A percentile compares a stretch with the other conserved stretches of the same genome.
Evolutionary conservation across 176 grass and related monocot genomes (phyloP).

Genomic region (Carex pumila): DNA sequence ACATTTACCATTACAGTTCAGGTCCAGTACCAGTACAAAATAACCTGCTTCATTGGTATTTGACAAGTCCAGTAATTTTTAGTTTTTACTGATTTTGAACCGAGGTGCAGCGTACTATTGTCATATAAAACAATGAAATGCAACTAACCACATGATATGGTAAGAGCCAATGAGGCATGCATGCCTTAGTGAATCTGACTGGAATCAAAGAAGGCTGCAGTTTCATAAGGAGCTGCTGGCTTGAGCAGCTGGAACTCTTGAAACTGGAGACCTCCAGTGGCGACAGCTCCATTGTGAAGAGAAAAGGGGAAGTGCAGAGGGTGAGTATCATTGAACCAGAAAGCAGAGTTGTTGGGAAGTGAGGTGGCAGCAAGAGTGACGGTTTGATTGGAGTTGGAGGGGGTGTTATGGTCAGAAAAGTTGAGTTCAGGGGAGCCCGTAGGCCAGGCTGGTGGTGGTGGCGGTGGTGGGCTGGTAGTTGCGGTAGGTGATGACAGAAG

Average conservation of each 20-base stretch:
- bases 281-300: neutral
- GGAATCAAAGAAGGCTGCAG: conserved; percentile 29
- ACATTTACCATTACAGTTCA: neutral
- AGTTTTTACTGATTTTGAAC: neutral
- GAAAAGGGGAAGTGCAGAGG: conserved; percentile 5
- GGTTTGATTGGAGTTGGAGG: neutral
- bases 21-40: neutral
- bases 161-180: neutral
- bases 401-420: conserved; percentile 1
- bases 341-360: neutral
- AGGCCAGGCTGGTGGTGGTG: neutral
- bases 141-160: conserved; percentile 9
- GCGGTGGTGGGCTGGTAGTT: neutral
- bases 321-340: conserved; percentile 18
- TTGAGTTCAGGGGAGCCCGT: conserved; percentile 11
- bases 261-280: conserved; percentile 23
- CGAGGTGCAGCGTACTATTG: neutral
- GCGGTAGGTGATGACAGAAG: conserved; percentile 76
- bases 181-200: conserved; percentile 14
- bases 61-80: neutral
- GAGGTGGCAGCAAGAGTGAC: conserved; percentile 12
- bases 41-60: neutral
- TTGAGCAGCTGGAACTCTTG: conserved; percentile 29
- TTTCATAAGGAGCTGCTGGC: conserved; percentile 13
- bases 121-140: neutral